Evolutionary conservation across 2,329 filamentous ascomycete species (phyloP).

Genomic region (Arthrinium puccinioides): DNA sequence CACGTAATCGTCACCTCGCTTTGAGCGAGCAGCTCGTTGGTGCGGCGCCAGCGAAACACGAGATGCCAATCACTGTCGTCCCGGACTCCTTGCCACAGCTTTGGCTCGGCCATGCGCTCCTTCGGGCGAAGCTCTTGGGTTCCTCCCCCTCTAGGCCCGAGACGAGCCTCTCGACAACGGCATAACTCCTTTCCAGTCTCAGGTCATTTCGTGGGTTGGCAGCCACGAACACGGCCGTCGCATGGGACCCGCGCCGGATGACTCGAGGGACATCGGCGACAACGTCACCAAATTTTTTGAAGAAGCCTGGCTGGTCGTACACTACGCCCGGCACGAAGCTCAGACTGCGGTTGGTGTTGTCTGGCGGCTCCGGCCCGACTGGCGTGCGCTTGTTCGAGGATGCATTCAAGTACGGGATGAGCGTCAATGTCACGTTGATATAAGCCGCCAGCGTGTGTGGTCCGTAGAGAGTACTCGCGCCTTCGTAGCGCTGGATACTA

Average conservation of each 20-base stretch:
- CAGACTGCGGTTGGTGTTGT: slow-evolving; percentile 68
- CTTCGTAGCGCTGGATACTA: slow-evolving; percentile 78
- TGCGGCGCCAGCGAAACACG: slow-evolving; percentile 71
- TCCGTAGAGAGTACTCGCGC: slow-evolving; percentile 81
- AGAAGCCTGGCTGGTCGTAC: slow-evolving; percentile 58
- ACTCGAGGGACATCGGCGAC: slow-evolving; percentile 40
- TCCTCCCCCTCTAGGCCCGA: slow-evolving; percentile 7
- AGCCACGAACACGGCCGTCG: slow-evolving; percentile 67
- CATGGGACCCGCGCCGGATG: slow-evolving; percentile 50
- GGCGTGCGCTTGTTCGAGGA: slow-evolving; percentile 29
- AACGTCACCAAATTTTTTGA: slow-evolving; percentile 64
- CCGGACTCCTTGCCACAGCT: slow-evolving; percentile 58
- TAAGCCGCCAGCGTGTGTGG: slow-evolving; percentile 79
- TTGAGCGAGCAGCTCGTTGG: slow-evolving; percentile 60
- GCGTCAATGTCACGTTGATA: slow-evolving; percentile 68
- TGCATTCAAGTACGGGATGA: slow-evolving; percentile 58
- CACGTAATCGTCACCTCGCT: slow-evolving; percentile 72
- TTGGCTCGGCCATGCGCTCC: not conserved
- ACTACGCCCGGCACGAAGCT: slow-evolving; percentile 76
- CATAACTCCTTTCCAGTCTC: slow-evolving; percentile 68
- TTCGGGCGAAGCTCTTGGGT: slow-evolving; percentile 1
- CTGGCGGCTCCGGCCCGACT: slow-evolving; percentile 57
- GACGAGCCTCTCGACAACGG: slow-evolving; percentile 59
- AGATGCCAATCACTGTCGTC: slow-evolving; percentile 78
- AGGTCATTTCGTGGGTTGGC: slow-evolving; percentile 87